Base-by-base conservation (phyloP, 2,329 filamentous ascomycete species). In the Neoarthrinium moseri region DNA sequence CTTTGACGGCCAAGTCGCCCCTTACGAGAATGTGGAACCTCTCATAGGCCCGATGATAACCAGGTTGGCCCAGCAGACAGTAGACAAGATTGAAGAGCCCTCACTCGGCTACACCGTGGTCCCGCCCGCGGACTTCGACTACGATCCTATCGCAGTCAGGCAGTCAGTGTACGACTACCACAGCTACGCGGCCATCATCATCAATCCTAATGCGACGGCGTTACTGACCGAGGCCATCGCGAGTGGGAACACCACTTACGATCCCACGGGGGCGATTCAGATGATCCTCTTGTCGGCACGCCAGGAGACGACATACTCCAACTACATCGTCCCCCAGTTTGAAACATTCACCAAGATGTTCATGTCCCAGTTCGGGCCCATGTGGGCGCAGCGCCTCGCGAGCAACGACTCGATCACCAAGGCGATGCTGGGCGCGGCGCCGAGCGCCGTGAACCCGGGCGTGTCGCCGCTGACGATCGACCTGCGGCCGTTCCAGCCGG, bases 121-220 rank as follows among this genome's bases (percentile, higher is more conserved):
- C 4, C 57, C 71, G 0, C 67, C 78, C 0, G 66, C 70, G 2
- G 64, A 74, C 4, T 86, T 83, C 64, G 60, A 74, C 52, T 71
- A 79, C 54, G 77, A 84, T 45, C 76, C 79, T 0, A 64, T 75
- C 26, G 66, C 69, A 13, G 81, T 85, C 2, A 73, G 80, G 4
- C 73, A 79, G 54, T 75, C 71, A 4, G 69, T 86, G 1, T 85
- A 83, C 57, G 68, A 84, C 45, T 77, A 74, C 52, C 65, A 81
- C 23, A 72, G 73, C 8, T 86, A 77, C 71, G 81, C 77, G 0
- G 82, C 83, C 1, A 72, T 86, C 37, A 72, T 86, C 45, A 69
- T 86, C 52, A 81, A 84, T 49, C 60, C 80, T 1, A 84, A 86
- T 52, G 81, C 83, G 0, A 84, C 81, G 0, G 64, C 72, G 0